These are phyloP conservation scores for Aspergillus tamarii DNA, from an alignment of 2,329 filamentous ascomycete genomes.

Conservation along the genomic window DNA sequence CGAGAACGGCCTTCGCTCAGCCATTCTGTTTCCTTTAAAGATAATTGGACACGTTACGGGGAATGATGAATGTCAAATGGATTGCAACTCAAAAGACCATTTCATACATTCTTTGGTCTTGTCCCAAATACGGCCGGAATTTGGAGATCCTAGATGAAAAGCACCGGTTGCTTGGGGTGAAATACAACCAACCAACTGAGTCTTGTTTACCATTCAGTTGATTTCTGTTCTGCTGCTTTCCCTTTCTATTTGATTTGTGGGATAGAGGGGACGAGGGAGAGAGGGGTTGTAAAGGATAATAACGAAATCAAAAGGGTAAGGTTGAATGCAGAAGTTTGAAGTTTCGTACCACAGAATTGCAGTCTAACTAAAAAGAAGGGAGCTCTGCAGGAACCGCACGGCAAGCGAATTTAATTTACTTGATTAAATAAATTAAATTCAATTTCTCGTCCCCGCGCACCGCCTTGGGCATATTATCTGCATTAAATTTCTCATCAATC, in stretches of 20 bases:
- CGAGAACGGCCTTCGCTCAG: neutral
- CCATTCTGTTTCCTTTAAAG: neutral
- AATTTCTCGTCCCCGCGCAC: constrained; percentile 21
- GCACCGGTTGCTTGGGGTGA: neutral
- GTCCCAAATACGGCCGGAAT: too few relatives aligned
- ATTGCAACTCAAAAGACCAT: neutral
- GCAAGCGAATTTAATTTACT: constrained; percentile 10
- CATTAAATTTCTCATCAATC: constrained; percentile 15
- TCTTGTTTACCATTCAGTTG: neutral
- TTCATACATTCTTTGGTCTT: neutral
- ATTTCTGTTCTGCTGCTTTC: neutral
- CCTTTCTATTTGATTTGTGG: neutral
- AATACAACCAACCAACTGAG: neutral
- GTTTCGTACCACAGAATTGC: neutral
- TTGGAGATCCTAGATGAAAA: neutral
- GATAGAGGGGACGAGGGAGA: neutral
- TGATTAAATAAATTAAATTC: neutral
- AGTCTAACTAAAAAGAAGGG: neutral
- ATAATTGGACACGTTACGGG: neutral
- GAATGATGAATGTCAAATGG: neutral
- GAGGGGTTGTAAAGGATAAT: too few relatives aligned
- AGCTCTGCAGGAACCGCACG: constrained; percentile 21
- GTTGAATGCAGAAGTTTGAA: neutral
- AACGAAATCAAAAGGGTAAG: neutral
- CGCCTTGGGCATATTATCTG: constrained; percentile 22